Evolutionary conservation across 1,139 yeast species (phyloP), one percentile per base, ranked within the genome.

Genomic region (Sugiyamaella pinicola): DNA sequence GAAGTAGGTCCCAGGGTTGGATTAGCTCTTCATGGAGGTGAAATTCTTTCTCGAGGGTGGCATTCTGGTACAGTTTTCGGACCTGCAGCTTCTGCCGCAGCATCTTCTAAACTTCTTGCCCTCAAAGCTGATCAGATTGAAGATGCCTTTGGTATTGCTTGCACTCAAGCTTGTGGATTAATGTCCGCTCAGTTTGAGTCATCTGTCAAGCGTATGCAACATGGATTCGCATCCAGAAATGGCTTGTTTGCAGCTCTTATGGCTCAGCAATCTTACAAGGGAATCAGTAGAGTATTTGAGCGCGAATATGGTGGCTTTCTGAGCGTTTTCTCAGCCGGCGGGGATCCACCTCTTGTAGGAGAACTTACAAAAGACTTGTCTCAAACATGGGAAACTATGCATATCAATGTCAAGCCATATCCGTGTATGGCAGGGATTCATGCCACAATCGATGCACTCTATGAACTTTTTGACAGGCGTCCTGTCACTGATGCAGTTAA

Each of bases 401-500:
- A 43, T 12, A 52, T 54, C 26, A 44, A 52, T 28, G 41, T 53
- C 33, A 54, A 54, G 42, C 55, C 57, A 42, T 54, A 54, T 34
- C 39, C 57, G 10, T 52, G 56, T 39, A 54, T 54, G 57, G 57
- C 53, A 7, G 57, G 57, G 10, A 54, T 54, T 28, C 57, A 54
- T 45, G 55, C 55, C 12, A 54, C 57, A 4, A 43, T 52, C n/a
- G 57, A 54, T 37, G 47, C 47, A 13, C 34, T 54, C 12, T 41
- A 45, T n/a, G 47, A 43, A 19, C 53, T 54, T 12, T 24, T 44
- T 22, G 29, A 42, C 8, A 47, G 22, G 37, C 10, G 26, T 22
- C 43, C 41, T 4, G 8, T 52, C 8, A 2, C 9, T 10, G 21
- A 45, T 8, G 41, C 33, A 9, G 47, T 33, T 10, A 35, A 19